Conservation (phyloP, 2,329 filamentous ascomycete genomes). For the Fusarium caatingaense region DNA sequence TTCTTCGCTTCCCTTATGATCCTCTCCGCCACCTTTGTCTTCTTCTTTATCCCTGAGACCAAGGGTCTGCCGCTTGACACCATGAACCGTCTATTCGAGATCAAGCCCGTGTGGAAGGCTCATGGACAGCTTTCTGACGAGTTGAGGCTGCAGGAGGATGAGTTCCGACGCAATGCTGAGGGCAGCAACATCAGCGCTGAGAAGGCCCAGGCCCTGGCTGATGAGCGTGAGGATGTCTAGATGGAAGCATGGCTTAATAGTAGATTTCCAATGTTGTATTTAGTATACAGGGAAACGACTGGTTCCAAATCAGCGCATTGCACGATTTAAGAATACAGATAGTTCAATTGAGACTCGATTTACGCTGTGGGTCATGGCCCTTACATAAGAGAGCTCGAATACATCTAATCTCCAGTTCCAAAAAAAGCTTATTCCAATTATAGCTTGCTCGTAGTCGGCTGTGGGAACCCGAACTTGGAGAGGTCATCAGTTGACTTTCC, state of each 20-base stretch:
- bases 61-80: conserved; percentile 73
- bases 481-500: no score
- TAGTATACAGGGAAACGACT: no score
- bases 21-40: conserved; percentile 68
- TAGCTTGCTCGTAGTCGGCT: no score
- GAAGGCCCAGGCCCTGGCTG: conserved; percentile 27
- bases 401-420: no score
- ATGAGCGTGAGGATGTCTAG: neutral
- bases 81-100: conserved; percentile 71
- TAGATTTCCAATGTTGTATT: no score
- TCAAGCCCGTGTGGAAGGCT: conserved; percentile 58
- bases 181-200: conserved; percentile 43
- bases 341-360: neutral
- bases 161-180: conserved; percentile 48
- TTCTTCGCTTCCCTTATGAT: conserved; percentile 75
- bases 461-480: no score
- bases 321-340: neutral
- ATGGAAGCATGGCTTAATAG: neutral
- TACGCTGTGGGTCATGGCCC: no score
- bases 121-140: conserved; percentile 59
- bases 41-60: conserved; percentile 73
- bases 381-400: no score
- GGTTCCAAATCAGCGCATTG: no score
- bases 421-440: no score
- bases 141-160: conserved; percentile 51